Evolutionary conservation across 441 rosid species (phyloP), one percentile per base, ranked within the genome.

Genomic region (Melastoma candidum): DNA sequence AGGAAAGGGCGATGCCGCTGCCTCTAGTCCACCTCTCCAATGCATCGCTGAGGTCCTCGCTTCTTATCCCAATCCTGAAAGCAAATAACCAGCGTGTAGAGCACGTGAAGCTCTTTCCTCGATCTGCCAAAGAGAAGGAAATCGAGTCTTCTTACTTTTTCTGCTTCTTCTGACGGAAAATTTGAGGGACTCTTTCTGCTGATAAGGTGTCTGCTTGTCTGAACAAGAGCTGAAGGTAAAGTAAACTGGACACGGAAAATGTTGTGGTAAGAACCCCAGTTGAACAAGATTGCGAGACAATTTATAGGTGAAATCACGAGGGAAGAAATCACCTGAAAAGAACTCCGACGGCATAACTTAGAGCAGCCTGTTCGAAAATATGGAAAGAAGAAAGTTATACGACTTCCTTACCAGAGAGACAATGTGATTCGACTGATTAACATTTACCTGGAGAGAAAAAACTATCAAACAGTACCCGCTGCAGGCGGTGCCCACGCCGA

Each of bases 201-300:
- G 95, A 74, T 61, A 92, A 60, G 62, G 67, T 74, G 79, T 92
- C 96, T 10, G 75, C 78, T 12, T 77, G 82, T 55, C 68, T 77
- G 48, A 53, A 87, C 59, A 92, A 74, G 61, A 92, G 95, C 78
- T 82, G 95, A 66, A 92, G 88, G 77, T 92, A 92, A 68, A 92
- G 70, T 76, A 87, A 92, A 78, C 98, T 92, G 95, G 74, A 74
- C 63, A 58, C 69, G 71, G 73, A 63, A 58, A 17, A 58, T 56
- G 50, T 60, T 27, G 49, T 59, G 83, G 62, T 83, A 58, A 52
- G 54, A 44, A 46, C 53, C 26, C 48, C 9, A 51, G 24, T 10
- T 53, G 39, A 53, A 3, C 11, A 14, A 25, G 5, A 54, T 5
- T 12, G 7, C 6, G 8, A 36, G 41, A 36, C 8, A 36, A 36